phyloP scores from a whole-genome alignment of 2,329 filamentous ascomycete species.

The Aspergillus nomiae region DNA sequence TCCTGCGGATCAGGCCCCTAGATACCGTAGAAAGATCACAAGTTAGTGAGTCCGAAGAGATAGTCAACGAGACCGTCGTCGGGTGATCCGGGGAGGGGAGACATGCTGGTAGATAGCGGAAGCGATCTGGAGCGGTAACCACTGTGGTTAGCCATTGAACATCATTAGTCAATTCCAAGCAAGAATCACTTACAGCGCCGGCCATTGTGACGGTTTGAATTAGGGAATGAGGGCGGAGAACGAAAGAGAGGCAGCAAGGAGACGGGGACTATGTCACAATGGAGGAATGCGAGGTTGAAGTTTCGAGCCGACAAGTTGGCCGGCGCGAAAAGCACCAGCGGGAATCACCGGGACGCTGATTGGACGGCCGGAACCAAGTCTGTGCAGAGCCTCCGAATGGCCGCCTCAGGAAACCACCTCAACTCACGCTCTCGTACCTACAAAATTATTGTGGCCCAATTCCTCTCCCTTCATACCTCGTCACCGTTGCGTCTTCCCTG shows the following conservation, averaged over 20 bases:
- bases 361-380: slow-evolving; percentile 27
- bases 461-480: not conserved
- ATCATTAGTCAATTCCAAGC: slow-evolving; percentile 31
- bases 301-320: slow-evolving; percentile 25
- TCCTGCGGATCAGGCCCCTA: slow-evolving; percentile 82
- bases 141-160: slow-evolving; percentile 31
- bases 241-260: slow-evolving; percentile 21
- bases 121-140: slow-evolving; percentile 47
- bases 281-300: slow-evolving; percentile 33
- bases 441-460: slow-evolving; percentile 8
- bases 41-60: slow-evolving; percentile 19
- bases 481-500: not conserved
- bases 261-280: slow-evolving; percentile 19
- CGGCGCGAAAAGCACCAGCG: slow-evolving; percentile 33
- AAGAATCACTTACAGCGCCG: slow-evolving; percentile 50
- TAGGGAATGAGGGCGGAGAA: slow-evolving; percentile 22
- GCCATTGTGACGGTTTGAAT: slow-evolving; percentile 56
- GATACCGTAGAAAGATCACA: slow-evolving; percentile 8
- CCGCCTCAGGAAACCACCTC: slow-evolving; percentile 1
- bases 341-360: slow-evolving; percentile 43
- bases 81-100: slow-evolving; percentile 22
- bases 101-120: slow-evolving; percentile 64
- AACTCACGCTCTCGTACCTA: not conserved
- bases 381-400: slow-evolving; percentile 25
- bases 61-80: slow-evolving; percentile 12